phyloP scores from a whole-genome alignment of 495 filamentous ascomycete species.

The Amphirosellinia nigrospora region DNA sequence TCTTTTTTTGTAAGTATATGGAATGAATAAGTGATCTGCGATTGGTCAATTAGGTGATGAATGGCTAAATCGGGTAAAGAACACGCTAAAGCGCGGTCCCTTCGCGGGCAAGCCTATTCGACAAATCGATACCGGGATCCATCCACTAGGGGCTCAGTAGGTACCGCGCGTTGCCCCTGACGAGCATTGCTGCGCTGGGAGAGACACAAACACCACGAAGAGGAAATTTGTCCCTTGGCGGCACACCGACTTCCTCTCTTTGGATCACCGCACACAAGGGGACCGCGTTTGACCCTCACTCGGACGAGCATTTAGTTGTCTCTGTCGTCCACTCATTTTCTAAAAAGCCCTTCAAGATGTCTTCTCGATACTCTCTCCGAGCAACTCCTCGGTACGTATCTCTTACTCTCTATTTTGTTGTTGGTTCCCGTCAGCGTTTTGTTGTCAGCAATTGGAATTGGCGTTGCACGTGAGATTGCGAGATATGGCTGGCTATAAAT shows the following conservation, averaged over 20 bases:
- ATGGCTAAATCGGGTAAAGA: constrained; percentile 8
- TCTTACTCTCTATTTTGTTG: constrained; percentile 10
- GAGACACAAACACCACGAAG: constrained; percentile 31
- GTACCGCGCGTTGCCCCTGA: constrained; percentile 15
- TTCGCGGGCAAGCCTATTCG: not conserved
- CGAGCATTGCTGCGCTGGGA: constrained; percentile 29
- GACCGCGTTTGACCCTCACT: not conserved
- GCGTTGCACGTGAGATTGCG: not conserved
- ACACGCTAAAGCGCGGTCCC: constrained; percentile 8
- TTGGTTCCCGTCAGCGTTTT: not conserved
- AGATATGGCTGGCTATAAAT: not conserved
- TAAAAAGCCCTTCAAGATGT: constrained; percentile 28
- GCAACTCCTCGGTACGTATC: constrained; percentile 42
- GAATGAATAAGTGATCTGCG: not conserved
- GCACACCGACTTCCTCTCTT: constrained; percentile 22
- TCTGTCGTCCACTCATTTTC: constrained; percentile 34
- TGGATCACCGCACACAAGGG: constrained; percentile 4
- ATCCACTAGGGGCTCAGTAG: no score
- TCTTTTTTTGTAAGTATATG: not conserved
- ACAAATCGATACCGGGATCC: not conserved
- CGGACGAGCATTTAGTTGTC: constrained; percentile 37
- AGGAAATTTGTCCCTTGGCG: constrained; percentile 22
- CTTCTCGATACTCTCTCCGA: constrained; percentile 39
- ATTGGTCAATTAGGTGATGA: not conserved
- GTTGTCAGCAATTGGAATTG: not conserved